Conservation (phyloP, 1,139 yeast genomes). For the Taphrina confusa region DNA sequence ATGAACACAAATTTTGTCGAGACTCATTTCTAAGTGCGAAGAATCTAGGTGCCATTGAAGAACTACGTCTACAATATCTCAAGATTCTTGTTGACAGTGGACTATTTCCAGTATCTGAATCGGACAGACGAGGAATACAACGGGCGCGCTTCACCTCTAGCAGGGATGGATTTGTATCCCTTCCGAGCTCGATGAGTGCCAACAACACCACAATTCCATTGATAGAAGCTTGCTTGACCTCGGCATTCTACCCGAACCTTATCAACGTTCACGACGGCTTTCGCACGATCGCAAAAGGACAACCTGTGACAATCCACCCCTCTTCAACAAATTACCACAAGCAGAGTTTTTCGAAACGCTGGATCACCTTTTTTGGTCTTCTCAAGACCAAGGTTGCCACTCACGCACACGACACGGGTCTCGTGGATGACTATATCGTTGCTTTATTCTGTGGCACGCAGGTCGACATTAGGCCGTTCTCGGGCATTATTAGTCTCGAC, state of each 20-base stretch:
- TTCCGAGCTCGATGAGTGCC: conserved; percentile 16
- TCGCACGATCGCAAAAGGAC: conserved; percentile 26
- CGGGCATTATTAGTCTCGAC: conserved; percentile 30
- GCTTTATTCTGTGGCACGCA: conserved; percentile 28
- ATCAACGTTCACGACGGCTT: conserved; percentile 25
- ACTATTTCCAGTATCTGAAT: conserved; percentile 13
- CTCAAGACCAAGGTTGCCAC: conserved; percentile 26
- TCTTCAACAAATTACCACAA: conserved; percentile 18
- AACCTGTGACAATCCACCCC: conserved; percentile 25
- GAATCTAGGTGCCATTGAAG: conserved; percentile 23
- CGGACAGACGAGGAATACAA: conserved; percentile 11
- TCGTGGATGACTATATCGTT: conserved; percentile 30
- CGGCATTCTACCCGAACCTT: conserved; percentile 35
- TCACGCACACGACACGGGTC: conserved; percentile 32
- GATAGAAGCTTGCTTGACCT: conserved; percentile 24
- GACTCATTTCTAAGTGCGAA: conserved; percentile 16
- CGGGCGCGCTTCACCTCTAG: conserved; percentile 19
- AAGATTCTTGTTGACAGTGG: conserved; percentile 32
- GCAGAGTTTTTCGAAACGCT: conserved; percentile 8
- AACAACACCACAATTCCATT: conserved; percentile 11
- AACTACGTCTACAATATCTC: conserved; percentile 28
- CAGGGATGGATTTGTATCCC: conserved; percentile 30
- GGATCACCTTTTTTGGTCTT: conserved; percentile 22
- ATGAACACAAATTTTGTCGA: conserved; percentile 33
- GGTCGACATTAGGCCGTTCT: conserved; percentile 17